These are phyloP conservation scores for Trichoderma reesei DNA, from an alignment of 495 filamentous ascomycete genomes.

Conservation along the genomic window DNA sequence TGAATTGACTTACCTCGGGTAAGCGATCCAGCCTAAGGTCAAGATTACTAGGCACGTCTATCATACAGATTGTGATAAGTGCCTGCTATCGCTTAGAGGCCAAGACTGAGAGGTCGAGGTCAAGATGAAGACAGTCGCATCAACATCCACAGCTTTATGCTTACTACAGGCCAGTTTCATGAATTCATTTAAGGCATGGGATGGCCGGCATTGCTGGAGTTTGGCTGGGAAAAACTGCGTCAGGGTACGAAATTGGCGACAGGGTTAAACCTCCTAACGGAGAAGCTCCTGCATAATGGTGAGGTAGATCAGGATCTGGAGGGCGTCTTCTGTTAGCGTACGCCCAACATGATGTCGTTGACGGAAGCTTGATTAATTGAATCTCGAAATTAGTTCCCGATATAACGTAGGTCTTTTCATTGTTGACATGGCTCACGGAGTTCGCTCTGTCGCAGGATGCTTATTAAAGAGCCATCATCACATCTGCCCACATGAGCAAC, in stretches of 20 bases:
- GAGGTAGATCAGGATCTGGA: no score
- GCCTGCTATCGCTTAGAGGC: neutral
- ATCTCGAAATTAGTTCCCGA: no score
- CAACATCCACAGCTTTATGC: constrained; percentile 36
- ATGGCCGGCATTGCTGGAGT: constrained; percentile 22
- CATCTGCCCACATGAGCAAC: no score
- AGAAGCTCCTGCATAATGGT: no score
- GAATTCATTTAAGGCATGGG: constrained; percentile 11
- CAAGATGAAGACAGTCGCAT: constrained; percentile 34
- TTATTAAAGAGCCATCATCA: no score
- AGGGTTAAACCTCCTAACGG: constrained; percentile 23
- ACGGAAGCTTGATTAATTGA: no score
- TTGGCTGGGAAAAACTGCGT: constrained; percentile 38
- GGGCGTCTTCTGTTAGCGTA: no score
- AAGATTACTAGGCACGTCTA: constrained; percentile 23
- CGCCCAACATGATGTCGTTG: no score
- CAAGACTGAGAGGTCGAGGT: constrained; percentile 25
- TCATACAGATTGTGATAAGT: constrained; percentile 18
- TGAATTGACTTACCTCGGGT: constrained; percentile 16
- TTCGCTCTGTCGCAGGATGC: no score
- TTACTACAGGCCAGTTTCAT: constrained; percentile 16
- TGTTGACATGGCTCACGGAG: no score
- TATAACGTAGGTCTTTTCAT: no score
- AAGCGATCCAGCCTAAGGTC: neutral
- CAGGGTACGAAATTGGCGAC: constrained; percentile 38